phyloP scores from a whole-genome alignment of 2,329 filamentous ascomycete species.

The Aureobasidium zeae region DNA sequence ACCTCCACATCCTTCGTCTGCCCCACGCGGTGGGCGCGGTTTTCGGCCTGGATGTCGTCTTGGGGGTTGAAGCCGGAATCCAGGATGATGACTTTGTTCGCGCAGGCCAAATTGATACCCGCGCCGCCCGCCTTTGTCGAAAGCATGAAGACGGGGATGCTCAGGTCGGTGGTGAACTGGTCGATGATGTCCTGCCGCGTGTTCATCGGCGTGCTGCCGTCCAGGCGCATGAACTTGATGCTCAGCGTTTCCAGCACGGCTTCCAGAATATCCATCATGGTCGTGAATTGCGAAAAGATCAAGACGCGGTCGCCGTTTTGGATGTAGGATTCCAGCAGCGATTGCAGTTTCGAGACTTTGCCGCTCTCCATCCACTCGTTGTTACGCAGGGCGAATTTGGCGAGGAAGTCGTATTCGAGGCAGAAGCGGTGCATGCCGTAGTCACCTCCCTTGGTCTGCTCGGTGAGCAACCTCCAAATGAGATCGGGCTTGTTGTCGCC shows the following conservation, averaged over 20 bases:
- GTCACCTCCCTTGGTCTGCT: conserved; percentile 69
- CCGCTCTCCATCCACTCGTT: conserved; percentile 64
- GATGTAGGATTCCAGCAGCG: conserved; percentile 64
- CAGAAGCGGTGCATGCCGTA: conserved; percentile 54
- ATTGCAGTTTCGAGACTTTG: conserved; percentile 73
- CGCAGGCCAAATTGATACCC: conserved; percentile 88
- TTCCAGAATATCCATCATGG: conserved; percentile 82
- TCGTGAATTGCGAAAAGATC: conserved; percentile 88
- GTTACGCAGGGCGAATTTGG: conserved; percentile 49
- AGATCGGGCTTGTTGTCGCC: conserved; percentile 26
- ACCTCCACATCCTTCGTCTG: conserved; percentile 88
- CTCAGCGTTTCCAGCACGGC: conserved; percentile 64
- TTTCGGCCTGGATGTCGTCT: conserved; percentile 96
- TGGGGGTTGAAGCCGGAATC: conserved; percentile 97
- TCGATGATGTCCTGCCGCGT: conserved; percentile 83
- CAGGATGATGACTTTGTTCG: conserved; percentile 97
- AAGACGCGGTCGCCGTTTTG: conserved; percentile 76
- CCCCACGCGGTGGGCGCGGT: conserved; percentile 88
- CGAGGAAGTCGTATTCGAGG: conserved; percentile 42
- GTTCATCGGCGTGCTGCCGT: conserved; percentile 72
- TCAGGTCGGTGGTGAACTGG: conserved; percentile 64
- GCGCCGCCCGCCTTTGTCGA: conserved; percentile 93
- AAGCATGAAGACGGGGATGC: conserved; percentile 83
- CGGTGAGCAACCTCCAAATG: conserved; percentile 56
- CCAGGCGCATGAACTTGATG: conserved; percentile 75